These are phyloP conservation scores for Oldenlandia corymbosa DNA, from an alignment of 257 asterid genomes.

Conservation along the genomic window DNA sequence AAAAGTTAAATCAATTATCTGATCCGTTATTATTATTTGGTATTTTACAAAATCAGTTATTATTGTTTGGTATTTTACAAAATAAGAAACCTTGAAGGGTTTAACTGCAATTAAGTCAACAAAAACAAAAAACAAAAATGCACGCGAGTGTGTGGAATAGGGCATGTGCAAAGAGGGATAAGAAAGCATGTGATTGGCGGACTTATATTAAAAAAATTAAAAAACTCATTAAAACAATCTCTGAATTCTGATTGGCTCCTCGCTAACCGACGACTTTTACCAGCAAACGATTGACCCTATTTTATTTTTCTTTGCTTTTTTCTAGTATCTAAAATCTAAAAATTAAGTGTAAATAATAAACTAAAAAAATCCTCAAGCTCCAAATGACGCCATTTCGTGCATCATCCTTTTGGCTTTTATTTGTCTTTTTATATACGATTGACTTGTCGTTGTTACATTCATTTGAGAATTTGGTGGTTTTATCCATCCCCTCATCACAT, in stretches of 20 bases:
- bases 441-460: background rate
- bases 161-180: conserved; percentile 11
- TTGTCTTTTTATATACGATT: background rate
- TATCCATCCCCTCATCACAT: conserved; percentile 2
- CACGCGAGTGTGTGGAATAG: background rate
- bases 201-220: background rate
- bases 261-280: conserved; percentile 1
- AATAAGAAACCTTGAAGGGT: no score
- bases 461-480: background rate
- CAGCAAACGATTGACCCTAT: background rate
- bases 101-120: no score
- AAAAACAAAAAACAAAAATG: no score
- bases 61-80: no score
- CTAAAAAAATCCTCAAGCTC: background rate
- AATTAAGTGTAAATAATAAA: no score
- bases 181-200: conserved; percentile 13
- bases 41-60: no score
- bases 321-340: no score
- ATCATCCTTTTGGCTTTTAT: background rate
- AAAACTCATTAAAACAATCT: no score
- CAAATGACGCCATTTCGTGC: conserved; percentile 5
- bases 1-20: no score
- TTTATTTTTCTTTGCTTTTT: no score
- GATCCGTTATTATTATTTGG: no score
- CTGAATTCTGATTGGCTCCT: no score